phyloP scores from a whole-genome alignment of 2,329 filamentous ascomycete genomes.

The Venturia pyrina region DNA sequence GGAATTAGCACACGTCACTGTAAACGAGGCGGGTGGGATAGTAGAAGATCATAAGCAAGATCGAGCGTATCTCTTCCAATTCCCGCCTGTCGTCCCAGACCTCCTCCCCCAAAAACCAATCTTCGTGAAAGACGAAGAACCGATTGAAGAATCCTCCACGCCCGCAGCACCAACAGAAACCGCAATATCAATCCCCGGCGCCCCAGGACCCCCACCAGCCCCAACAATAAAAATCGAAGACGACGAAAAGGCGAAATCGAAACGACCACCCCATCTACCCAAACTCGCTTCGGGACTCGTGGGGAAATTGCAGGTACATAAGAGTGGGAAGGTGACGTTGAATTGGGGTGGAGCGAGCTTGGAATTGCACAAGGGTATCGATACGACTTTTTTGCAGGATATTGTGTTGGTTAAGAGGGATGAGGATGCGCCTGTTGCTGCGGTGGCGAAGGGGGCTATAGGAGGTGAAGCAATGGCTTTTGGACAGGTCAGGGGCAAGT shows the following conservation, averaged over 20 bases:
- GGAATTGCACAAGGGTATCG: constrained; percentile 46
- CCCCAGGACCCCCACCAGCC: neutral
- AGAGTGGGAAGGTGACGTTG: constrained; percentile 50
- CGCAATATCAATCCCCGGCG: constrained; percentile 13
- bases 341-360: constrained; percentile 54
- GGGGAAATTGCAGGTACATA: constrained; percentile 52
- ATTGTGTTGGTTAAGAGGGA: constrained; percentile 35
- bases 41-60: constrained; percentile 36
- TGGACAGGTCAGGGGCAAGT: constrained; percentile 54
- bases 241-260: constrained; percentile 14
- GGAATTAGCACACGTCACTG: constrained; percentile 27
- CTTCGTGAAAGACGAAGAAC: constrained; percentile 24
- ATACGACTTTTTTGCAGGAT: constrained; percentile 51
- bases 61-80: constrained; percentile 53
- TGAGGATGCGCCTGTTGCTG: constrained; percentile 17
- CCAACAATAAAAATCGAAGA: constrained; percentile 24
- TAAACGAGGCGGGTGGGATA: constrained; percentile 17
- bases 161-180: constrained; percentile 1
- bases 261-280: constrained; percentile 22
- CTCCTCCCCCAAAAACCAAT: constrained; percentile 28
- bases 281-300: constrained; percentile 42
- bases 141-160: constrained; percentile 12
- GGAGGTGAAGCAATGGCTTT: constrained; percentile 42
- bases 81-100: constrained; percentile 52
- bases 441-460: neutral